Evolutionary conservation across 495 filamentous ascomycete genomes (phyloP), one percentile per base, ranked within the genome.

Genomic region (Staphylotrichum tortipilum): DNA sequence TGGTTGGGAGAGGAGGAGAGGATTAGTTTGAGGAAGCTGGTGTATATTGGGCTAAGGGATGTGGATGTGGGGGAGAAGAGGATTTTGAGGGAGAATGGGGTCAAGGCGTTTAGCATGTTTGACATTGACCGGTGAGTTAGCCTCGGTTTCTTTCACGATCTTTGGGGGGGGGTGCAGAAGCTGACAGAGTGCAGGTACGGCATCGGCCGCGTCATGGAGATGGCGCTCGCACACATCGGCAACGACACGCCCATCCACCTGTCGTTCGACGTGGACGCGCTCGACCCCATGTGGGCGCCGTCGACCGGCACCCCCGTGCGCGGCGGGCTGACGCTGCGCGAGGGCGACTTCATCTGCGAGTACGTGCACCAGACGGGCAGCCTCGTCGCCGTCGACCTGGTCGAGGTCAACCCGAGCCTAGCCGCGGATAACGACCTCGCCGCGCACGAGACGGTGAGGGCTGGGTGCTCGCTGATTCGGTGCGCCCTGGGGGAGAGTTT

Each of bases 341-440:
- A 99, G 72, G 92, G 94, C 36, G 94, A 97, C 63, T 99, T 85
- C 72, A 99, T 99, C 68, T 94, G 89, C 58, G 92, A 99, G 70
- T 88, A 83, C 58, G 88, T 99, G 26, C 89, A 95, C 63, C 81
- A 90, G 74, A 95, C 90, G 2, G 94, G 94, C 21, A 89, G 82
- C 61, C 66, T 97, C 50, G 76, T 97, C 7, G 89, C 91, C 11
- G 81, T 99, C 71, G 92, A 99, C 65, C 71, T 99, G 63, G 94
- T 85, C 51, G 92, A 99, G 69, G 94, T 99, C 49, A 99, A 99
- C 71, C 91, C 91, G 7, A 85, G 79, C 50, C 69, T 94, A 53
- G 90, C 86, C 55, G 69, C 71, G 14, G 76, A 67, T 22, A 62
- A 70, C 36, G 75, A 77, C 42, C 49, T 81, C 41, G 89, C 88